phyloP scores from a whole-genome alignment of 306 rosid species.

The Betula pendula region DNA sequence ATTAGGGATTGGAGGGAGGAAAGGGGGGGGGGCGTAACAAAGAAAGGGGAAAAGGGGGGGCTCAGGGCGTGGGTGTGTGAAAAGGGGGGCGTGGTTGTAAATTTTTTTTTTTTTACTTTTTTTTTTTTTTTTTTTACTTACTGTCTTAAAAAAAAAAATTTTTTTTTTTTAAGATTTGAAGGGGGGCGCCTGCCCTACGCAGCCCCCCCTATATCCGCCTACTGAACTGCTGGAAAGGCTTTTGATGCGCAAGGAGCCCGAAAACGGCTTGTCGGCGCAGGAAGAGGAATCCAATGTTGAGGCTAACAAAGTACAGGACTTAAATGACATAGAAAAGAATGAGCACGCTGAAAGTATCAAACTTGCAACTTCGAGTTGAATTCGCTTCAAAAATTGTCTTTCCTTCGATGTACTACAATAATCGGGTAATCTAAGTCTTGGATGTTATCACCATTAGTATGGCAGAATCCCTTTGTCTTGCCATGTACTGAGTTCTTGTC shows the following conservation, averaged over 20 bases:
- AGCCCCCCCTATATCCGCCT: no score
- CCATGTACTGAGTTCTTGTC: background rate
- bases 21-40: no score
- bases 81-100: no score
- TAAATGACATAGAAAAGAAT: conserved; percentile 22
- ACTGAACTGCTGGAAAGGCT: conserved; percentile 90
- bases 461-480: background rate
- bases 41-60: no score
- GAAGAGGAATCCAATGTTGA: conserved; percentile 27
- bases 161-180: no score
- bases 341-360: conserved; percentile 20
- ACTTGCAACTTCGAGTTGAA: conserved; percentile 17
- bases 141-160: no score
- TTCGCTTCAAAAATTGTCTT: background rate
- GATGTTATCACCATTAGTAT: background rate
- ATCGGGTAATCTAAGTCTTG: no score
- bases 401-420: conserved; percentile 4
- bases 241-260: conserved; percentile 46
- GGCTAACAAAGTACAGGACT: conserved; percentile 36
- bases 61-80: no score
- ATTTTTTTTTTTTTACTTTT: no score
- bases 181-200: no score
- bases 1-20: no score
- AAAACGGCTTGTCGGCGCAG: conserved; percentile 32
- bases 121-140: no score